Evolutionary conservation across 2,329 filamentous ascomycete genomes (phyloP).

Genomic region (Colletotrichum falcatum): DNA sequence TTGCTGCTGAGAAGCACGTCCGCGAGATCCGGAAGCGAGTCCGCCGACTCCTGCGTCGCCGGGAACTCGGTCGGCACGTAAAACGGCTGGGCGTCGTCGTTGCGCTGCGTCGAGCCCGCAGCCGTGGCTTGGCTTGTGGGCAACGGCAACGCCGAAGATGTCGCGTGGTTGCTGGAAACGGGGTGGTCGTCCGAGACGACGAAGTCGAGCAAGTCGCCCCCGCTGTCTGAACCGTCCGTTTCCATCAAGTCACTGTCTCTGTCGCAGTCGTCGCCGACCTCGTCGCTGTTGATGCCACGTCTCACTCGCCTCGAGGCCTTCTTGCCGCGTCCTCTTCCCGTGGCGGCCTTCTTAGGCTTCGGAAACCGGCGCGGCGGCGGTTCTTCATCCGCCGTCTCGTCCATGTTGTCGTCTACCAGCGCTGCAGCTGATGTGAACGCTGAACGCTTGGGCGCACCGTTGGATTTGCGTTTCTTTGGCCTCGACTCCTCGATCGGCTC

Average conservation of each 20-base stretch:
- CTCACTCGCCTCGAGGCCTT: constrained; percentile 36
- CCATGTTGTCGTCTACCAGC: constrained; percentile 38
- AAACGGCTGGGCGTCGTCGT: constrained; percentile 49
- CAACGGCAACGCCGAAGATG: constrained; percentile 45
- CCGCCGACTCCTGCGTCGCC: constrained; percentile 53
- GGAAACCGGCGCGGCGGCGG: constrained; percentile 18
- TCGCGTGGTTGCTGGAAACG: constrained; percentile 48
- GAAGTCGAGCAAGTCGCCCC: constrained; percentile 66
- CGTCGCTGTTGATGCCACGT: constrained; percentile 57
- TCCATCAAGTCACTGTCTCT: constrained; percentile 61
- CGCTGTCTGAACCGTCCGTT: constrained; percentile 61
- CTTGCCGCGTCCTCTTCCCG: constrained; percentile 38
- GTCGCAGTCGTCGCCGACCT: constrained; percentile 64
- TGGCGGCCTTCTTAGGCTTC: constrained; percentile 40
- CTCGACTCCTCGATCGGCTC: constrained; percentile 29
- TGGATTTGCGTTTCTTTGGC: constrained; percentile 37
- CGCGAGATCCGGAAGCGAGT: constrained; percentile 42
- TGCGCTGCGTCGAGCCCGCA: constrained; percentile 43
- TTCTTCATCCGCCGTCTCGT: constrained; percentile 41
- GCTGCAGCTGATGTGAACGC: constrained; percentile 23
- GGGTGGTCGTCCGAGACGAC: constrained; percentile 63
- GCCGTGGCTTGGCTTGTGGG: constrained; percentile 45
- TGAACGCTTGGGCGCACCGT: constrained; percentile 9
- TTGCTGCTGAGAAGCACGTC: constrained; percentile 22
- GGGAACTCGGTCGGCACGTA: constrained; percentile 54